Percentiles rank a stretch among this genome's conserved stretches.
phyloP scores from a whole-genome alignment of 371 early-diverging fungal species.

The Rhizopus sp. region DNA sequence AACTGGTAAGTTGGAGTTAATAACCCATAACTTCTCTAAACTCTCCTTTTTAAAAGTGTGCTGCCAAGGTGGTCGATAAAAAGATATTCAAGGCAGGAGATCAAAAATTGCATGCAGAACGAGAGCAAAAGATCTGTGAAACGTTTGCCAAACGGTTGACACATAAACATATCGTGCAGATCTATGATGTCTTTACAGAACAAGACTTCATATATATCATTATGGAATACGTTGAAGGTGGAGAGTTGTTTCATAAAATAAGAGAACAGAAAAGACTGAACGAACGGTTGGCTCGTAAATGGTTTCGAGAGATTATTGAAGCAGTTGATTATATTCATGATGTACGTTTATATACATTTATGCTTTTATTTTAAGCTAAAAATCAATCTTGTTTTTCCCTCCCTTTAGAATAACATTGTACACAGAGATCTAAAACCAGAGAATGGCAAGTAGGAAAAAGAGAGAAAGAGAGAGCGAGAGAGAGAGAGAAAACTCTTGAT shows the following conservation, averaged over 20 bases:
- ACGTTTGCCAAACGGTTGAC: constrained; percentile 62
- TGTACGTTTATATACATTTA: constrained; percentile 13
- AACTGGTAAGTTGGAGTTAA: constrained; percentile 54
- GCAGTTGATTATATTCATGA: constrained; percentile 95
- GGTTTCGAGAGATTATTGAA: constrained; percentile 94
- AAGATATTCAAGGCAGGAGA: constrained; percentile 55
- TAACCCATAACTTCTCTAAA: constrained; percentile 17
- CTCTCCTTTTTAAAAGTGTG: constrained; percentile 38
- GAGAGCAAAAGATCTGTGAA: constrained; percentile 66
- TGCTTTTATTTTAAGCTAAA: constrained; percentile 15
- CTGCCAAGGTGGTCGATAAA: constrained; percentile 67
- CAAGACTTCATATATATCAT: constrained; percentile 87
- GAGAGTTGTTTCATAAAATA: constrained; percentile 95
- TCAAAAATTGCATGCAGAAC: constrained; percentile 57
- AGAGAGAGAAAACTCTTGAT: background rate
- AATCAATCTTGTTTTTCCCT: background rate
- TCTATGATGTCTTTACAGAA: constrained; percentile 89
- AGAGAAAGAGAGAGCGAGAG: background rate
- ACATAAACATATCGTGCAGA: constrained; percentile 84
- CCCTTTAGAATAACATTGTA: constrained; percentile 67
- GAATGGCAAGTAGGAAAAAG: constrained; percentile 52
- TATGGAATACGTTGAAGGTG: constrained; percentile 96
- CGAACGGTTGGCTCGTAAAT: constrained; percentile 83
- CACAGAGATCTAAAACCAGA: constrained; percentile 93
- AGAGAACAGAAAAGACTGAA: constrained; percentile 82